Evolutionary conservation across 306 rosid genomes (phyloP), one percentile per base, ranked within the genome.

Genomic region (Quercus gilva): DNA sequence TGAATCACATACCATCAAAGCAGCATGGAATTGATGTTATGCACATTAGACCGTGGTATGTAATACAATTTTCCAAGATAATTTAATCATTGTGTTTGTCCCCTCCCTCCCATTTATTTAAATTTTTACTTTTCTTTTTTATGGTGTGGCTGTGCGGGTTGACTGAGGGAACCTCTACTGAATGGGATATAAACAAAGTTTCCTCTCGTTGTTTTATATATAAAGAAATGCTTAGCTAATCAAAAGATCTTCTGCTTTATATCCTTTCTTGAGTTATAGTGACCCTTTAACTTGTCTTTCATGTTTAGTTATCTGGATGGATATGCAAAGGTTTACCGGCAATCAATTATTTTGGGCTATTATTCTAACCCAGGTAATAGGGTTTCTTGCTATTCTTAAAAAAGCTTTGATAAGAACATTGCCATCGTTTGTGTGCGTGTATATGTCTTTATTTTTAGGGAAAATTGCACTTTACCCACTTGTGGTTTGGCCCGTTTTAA

Each of bases 41-140:
- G 97, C 97, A 95, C 75, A 92, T 94, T 82, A 87, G 99, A 82
- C 89, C 81, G 14, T 92, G 97, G 97, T 94, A 88, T 37, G 87
- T 78, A 37, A 28, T 81, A 10, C 65, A 41, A 41, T 33, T 58
- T 69, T 69, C 77, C 79, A 0, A 3, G 26, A 25, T 71, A 52
- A 53, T 53, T 29, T 55, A 51, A 43, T 72, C 52, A 45, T 80
- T 58, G 2, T 55, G 31, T 70, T 74, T 74, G 5, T 49, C 1
- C 23, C 3, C 23, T n/a, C n/a, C n/a, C n/a, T n/a, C 20, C 68
- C 33, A 55, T 85, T 76, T 76, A 43, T 67, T 67, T 65, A 28
- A 5, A 19, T 15, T 67, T 31, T 21, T 25, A 9, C 9, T 68
- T n/a, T 33, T 68, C 4, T 9, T 26, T 14, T 28, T 37, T 67